Evolutionary conservation across 306 rosid genomes (phyloP).

Genomic region (Vigna trinervia): DNA sequence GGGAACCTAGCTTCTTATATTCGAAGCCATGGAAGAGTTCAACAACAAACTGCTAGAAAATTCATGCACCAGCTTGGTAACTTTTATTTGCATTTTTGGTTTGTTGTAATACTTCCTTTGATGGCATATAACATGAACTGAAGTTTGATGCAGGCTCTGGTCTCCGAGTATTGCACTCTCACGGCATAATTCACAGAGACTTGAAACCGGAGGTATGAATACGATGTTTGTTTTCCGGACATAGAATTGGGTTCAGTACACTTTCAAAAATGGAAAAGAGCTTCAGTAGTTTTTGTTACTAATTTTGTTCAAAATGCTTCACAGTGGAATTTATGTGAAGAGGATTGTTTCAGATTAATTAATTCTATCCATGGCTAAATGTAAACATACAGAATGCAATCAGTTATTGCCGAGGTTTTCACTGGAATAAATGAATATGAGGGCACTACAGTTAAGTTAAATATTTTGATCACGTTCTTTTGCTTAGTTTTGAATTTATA

Average conservation of each 20-base stretch:
- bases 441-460: background rate
- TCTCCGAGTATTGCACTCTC: conserved; percentile 54
- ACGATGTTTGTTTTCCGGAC: background rate
- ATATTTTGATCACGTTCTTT: too few relatives aligned
- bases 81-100: conserved; percentile 26
- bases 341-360: background rate
- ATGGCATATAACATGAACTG: background rate
- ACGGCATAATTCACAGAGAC: conserved; percentile 64
- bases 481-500: too few relatives aligned
- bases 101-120: conserved; percentile 3
- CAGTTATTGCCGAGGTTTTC: background rate
- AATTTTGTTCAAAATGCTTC: conserved; percentile 1
- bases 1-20: conserved; percentile 68
- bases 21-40: conserved; percentile 58
- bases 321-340: conserved; percentile 6
- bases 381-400: background rate
- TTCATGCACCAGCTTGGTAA: conserved; percentile 78
- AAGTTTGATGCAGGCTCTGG: conserved; percentile 55
- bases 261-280: background rate
- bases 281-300: background rate
- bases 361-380: background rate
- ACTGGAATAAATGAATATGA: conserved; percentile 4
- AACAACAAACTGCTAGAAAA: conserved; percentile 55
- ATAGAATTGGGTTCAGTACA: background rate
- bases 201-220: conserved; percentile 69